Evolutionary conservation across 306 rosid species (phyloP).

Genomic region (Trifolium subterraneum): DNA sequence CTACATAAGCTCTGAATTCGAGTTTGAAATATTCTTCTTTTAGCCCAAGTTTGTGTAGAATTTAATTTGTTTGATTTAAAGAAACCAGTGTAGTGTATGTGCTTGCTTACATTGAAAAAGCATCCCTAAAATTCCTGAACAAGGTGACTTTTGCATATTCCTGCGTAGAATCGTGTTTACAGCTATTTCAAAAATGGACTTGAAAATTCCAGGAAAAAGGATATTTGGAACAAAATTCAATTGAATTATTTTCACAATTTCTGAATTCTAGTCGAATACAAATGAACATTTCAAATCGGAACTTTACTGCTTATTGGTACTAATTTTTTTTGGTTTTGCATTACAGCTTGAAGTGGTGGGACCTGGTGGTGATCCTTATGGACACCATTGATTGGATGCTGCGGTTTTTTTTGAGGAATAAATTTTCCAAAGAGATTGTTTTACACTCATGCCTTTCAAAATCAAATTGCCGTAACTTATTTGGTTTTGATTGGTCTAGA

Average conservation of each 20-base stretch:
- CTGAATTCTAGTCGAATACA: neutral
- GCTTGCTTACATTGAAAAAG: neutral
- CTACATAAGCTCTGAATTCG: slow-evolving; percentile 5
- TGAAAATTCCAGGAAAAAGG: neutral
- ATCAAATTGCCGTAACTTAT: slow-evolving; percentile 50
- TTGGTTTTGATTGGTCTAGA: slow-evolving; percentile 49
- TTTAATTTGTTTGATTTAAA: slow-evolving; percentile 35
- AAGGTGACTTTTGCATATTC: neutral
- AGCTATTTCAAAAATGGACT: neutral
- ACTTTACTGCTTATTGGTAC: slow-evolving; percentile 6
- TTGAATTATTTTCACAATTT: neutral
- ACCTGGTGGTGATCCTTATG: slow-evolving; percentile 90
- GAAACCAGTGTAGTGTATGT: neutral
- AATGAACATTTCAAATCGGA: neutral
- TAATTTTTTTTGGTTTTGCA: slow-evolving; percentile 41
- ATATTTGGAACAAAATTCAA: neutral
- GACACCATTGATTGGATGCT: slow-evolving; percentile 63
- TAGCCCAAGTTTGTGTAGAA: neutral
- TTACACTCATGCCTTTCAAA: slow-evolving; percentile 49
- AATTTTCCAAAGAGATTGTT: slow-evolving; percentile 52
- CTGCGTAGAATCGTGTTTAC: neutral
- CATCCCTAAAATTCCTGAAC: slow-evolving; percentile 7
- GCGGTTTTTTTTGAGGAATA: slow-evolving; percentile 57
- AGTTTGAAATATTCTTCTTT: neutral
- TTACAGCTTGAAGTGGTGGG: slow-evolving; percentile 94